Conservation (phyloP, 495 filamentous ascomycete species). For the Penicillium macrosclerotiorum region DNA sequence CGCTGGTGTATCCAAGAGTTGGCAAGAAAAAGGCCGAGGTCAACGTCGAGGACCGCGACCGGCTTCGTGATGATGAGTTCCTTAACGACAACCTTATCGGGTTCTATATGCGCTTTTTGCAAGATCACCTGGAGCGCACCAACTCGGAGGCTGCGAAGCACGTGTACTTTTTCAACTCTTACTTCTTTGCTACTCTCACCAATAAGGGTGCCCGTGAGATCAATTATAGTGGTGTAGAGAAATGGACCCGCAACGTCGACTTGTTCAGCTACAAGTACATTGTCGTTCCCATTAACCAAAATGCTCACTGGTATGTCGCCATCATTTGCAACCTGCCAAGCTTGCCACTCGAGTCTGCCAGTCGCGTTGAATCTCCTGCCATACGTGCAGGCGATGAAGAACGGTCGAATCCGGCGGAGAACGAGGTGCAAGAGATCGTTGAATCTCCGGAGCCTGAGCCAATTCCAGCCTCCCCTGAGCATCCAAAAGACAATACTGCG, state of each 20-base stretch:
- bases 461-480: background rate
- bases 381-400: constrained; percentile 6
- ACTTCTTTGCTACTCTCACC: constrained; percentile 78
- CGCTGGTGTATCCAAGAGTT: constrained; percentile 66
- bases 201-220: constrained; percentile 57
- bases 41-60: constrained; percentile 71
- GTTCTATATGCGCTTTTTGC: constrained; percentile 79
- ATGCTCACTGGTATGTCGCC: constrained; percentile 88
- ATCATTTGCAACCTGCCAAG: constrained; percentile 87
- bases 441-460: constrained; percentile 34
- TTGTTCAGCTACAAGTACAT: constrained; percentile 85
- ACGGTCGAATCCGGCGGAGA: constrained; percentile 13
- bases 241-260: constrained; percentile 87
- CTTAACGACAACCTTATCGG: constrained; percentile 89
- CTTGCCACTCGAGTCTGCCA: constrained; percentile 36
- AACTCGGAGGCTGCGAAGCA: constrained; percentile 57
- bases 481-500: background rate
- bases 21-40: constrained; percentile 74
- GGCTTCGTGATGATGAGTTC: constrained; percentile 80
- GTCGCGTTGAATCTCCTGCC: constrained; percentile 12
- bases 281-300: constrained; percentile 86
- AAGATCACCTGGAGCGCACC: constrained; percentile 57
- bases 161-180: constrained; percentile 88
- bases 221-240: constrained; percentile 78
- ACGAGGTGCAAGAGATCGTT: constrained; percentile 30